These are phyloP conservation scores for Scedosporium minutisporum DNA, from an alignment of 2,329 filamentous ascomycete species.

Conservation along the genomic window DNA sequence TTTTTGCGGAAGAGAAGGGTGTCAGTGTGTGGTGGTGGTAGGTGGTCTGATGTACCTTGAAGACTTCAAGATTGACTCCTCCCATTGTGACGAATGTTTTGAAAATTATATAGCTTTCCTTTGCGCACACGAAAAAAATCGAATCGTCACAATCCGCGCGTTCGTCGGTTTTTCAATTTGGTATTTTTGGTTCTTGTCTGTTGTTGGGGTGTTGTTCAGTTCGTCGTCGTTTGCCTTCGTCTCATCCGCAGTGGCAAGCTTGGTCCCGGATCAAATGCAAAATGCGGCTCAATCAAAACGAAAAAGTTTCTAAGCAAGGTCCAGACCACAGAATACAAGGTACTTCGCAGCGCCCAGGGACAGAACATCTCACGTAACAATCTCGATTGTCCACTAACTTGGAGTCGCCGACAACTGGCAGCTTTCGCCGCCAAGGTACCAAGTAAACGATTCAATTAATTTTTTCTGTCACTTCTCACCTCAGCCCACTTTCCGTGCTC, in stretches of 20 bases:
- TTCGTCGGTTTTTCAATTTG: background rate
- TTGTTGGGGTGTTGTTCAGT: background rate
- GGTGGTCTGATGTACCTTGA: conserved; percentile 57
- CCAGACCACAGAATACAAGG: too few species aligned
- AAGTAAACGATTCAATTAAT: too few species aligned
- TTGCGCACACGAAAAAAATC: too few species aligned
- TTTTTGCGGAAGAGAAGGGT: background rate
- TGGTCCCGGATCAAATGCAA: background rate
- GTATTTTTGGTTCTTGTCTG: background rate
- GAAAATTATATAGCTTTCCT: background rate
- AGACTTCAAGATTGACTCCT: conserved; percentile 84
- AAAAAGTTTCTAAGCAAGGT: background rate
- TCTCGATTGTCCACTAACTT: too few species aligned
- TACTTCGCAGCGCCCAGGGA: too few species aligned
- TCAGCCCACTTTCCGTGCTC: too few species aligned
- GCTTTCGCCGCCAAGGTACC: too few species aligned
- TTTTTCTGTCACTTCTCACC: too few species aligned
- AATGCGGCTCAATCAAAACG: background rate
- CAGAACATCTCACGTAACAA: too few species aligned
- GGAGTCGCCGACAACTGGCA: too few species aligned
- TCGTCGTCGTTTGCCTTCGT: background rate
- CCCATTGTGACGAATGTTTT: conserved; percentile 43
- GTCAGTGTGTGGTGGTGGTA: background rate
- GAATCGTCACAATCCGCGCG: too few species aligned
- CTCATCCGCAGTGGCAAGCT: background rate